Base-by-base conservation (phyloP, 2,329 filamentous ascomycete genomes). In the Verticillium longisporum region DNA sequence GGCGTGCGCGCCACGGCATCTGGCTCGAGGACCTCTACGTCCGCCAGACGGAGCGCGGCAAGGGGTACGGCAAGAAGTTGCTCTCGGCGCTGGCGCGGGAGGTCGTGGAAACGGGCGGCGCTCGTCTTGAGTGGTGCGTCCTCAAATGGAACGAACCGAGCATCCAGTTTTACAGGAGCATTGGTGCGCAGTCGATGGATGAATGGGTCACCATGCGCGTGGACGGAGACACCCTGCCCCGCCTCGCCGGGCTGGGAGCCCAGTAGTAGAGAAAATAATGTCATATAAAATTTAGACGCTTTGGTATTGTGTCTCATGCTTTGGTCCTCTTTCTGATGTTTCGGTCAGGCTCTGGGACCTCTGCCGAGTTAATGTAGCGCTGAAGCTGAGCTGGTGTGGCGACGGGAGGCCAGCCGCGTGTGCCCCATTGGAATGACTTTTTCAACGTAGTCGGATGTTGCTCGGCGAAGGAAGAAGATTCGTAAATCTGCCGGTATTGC, bases 11-110 rank as follows among this genome's bases (percentile, higher is more conserved):
- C 55, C 86, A 93, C 0, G 94, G 94, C 2, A 90, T 99, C 70
- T 97, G 96, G 74, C 87, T 98, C 41, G 94, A 98, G 74, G 94
- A 98, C 71, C 79, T 98, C n/a, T 97, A 88, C 70, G 91, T 99
- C 50, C 82, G 86, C 67, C 82, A 86, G 1, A 77, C 78, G 55
- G 87, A 89, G 68, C 81, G 95, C 4, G 88, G 88, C 37, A 85
- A 84, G 63, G 93, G 93, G 0, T 96, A 94, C 71, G 94, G 93
- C 45, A 90, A 88, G 74, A 78, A 81, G 68, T 74, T 98, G 71
- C 79, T 98, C 57, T 84, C 84, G 63, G 85, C 86, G 66, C 77
- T 97, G 71, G 94, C 93, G n/a, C 85, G 84, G 69, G 90, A 97
- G 77, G 88, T 92, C 3, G 70, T 90, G 59, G 82, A 83, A 59